Base-by-base conservation (phyloP, 2,329 filamentous ascomycete genomes). In the Microsporum canis region DNA sequence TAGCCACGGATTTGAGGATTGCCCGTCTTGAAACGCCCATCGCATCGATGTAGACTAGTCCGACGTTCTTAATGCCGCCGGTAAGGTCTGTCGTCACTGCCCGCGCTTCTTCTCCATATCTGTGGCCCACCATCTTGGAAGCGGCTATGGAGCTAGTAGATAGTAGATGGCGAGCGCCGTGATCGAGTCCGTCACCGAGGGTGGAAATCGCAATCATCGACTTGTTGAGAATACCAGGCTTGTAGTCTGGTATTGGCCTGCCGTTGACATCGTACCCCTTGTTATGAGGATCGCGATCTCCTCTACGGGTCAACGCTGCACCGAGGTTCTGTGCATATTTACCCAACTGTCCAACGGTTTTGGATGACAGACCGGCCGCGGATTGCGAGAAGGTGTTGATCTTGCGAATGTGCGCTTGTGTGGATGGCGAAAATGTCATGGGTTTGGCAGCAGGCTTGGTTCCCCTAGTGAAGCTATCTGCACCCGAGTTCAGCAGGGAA, bases 161-260 rank as follows among this genome's bases (percentile, higher is more conserved):
- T 34, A 99, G 80, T 34, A 99, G 78, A 64, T 84, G 88, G 59
- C 87, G 87, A 0, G 90, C 88, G 1, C 89, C 88, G 67, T 95
- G 87, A 66, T 96, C 91, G 62, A 97, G 88, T 41, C 94, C 94
- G 69, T 99, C 94, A 29, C 91, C 89, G 51, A 99, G 84, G 0
- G 94, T 99, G 43, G 88, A 90, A 73, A 97, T 97, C 0, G 94
- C 94, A 78, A 99, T 97, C 78, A 99, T 79, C 64, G 87, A 91
- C 80, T 96, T 96, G 77, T 99, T 99, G 66, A 99, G 77, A 34
- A 99, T 77, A 3, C 94, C 92, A 0, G 94, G 92, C 75, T 96
- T 96, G 76, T 94, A 95, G 17, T 78, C 75, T 17, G 78, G 72
- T 43, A 79, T 74, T 3, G 81, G 79, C 58, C 85, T 84, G 39